phyloP scores from a whole-genome alignment of 345 rosid genomes.

The Pistacia integerrima region DNA sequence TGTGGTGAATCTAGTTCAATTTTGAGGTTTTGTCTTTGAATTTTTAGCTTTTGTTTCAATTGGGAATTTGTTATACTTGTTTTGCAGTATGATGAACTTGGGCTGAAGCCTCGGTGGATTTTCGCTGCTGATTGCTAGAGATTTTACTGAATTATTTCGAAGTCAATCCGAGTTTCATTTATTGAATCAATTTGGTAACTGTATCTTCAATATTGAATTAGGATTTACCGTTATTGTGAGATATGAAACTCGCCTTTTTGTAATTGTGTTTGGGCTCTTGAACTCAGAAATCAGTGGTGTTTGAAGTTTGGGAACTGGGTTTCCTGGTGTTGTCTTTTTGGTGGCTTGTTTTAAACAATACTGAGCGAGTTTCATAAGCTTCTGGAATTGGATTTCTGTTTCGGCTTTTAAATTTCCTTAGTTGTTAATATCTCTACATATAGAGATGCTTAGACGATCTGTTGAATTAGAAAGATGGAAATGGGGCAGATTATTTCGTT shows the following conservation, averaged over 20 bases:
- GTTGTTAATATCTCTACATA: not conserved
- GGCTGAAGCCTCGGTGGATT: slow-evolving; percentile 17
- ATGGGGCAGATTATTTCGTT: slow-evolving; percentile 16
- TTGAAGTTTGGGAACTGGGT: not conserved
- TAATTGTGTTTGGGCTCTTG: not conserved
- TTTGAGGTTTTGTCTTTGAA: slow-evolving; percentile 14
- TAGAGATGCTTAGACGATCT: slow-evolving; percentile 15
- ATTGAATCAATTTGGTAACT: slow-evolving; percentile 4
- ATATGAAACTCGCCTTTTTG: not conserved
- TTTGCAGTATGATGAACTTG: slow-evolving; percentile 17
- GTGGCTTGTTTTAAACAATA: not conserved
- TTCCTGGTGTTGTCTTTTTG: not conserved
- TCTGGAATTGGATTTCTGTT: slow-evolving; percentile 10
- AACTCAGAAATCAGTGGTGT: not conserved
- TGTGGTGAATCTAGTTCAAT: slow-evolving; percentile 14
- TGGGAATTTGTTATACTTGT: not conserved
- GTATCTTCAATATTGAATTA: slow-evolving; percentile 18
- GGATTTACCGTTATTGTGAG: not conserved
- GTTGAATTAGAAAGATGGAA: slow-evolving; percentile 19
- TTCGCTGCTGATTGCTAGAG: not conserved
- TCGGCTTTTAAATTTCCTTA: not conserved
- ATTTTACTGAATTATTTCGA: not conserved
- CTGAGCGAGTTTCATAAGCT: slow-evolving; percentile 15
- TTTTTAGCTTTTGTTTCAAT: not conserved
- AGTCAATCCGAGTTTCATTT: not conserved